Evolutionary conservation across 495 filamentous ascomycete genomes (phyloP).

Genomic region (Clavariopsis aquatica): DNA sequence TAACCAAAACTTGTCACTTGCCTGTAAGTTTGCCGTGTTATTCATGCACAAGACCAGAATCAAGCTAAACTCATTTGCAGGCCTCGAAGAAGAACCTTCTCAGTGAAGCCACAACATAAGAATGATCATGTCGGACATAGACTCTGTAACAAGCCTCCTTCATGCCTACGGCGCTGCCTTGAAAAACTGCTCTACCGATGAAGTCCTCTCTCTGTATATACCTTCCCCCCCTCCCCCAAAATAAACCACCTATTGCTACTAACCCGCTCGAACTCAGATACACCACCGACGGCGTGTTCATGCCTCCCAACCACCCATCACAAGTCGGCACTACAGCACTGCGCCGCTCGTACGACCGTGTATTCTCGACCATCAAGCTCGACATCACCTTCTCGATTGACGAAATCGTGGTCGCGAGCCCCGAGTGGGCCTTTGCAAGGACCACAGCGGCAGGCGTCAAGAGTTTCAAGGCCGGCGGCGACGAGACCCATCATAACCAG

Average conservation of each 20-base stretch:
- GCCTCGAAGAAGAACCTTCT: too few relatives aligned
- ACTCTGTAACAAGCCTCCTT: slow-evolving; percentile 3
- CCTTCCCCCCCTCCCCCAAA: too few relatives aligned
- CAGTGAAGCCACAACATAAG: not conserved
- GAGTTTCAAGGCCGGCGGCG: slow-evolving; percentile 15
- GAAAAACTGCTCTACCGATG: slow-evolving; percentile 8
- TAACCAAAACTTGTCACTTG: too few relatives aligned
- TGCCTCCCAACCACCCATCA: slow-evolving; percentile 21
- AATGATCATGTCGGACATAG: not conserved
- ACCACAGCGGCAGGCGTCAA: slow-evolving; percentile 26
- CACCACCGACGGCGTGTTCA: slow-evolving; percentile 23
- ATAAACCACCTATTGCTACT: too few relatives aligned
- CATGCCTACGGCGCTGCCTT: slow-evolving; percentile 19
- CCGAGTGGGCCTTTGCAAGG: slow-evolving; percentile 29
- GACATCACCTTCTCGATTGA: slow-evolving; percentile 22
- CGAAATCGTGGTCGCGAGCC: slow-evolving; percentile 11
- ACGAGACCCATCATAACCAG: slow-evolving; percentile 25
- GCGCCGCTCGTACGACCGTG: slow-evolving; percentile 16
- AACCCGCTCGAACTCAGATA: too few relatives aligned
- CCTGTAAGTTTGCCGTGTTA: too few relatives aligned
- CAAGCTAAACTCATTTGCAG: too few relatives aligned
- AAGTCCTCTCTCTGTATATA: slow-evolving; percentile 16
- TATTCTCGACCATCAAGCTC: slow-evolving; percentile 21
- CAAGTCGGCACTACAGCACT: slow-evolving; percentile 17
- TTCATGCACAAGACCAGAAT: too few relatives aligned